phyloP scores from a whole-genome alignment of 441 rosid genomes.

The Kokia cookei region DNA sequence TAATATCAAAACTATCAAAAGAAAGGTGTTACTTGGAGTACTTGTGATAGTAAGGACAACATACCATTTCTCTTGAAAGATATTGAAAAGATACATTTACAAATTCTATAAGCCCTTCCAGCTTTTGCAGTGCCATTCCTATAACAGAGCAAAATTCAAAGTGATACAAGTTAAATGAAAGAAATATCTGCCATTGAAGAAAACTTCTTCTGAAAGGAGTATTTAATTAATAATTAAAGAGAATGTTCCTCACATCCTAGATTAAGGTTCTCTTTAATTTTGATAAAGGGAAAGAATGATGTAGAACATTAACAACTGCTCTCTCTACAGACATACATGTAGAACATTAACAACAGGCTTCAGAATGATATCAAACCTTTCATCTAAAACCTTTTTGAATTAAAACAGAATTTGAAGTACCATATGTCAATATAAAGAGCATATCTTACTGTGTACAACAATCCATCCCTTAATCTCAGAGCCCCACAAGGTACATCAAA shows the following conservation, averaged over 20 bases:
- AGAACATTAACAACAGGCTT: not conserved
- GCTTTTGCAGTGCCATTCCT: slow-evolving; percentile 61
- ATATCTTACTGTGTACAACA: not conserved
- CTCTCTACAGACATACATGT: not conserved
- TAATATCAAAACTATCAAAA: not conserved
- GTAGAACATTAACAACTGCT: not conserved
- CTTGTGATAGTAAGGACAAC: slow-evolving; percentile 3
- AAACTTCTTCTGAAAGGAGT: not conserved
- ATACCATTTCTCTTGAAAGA: slow-evolving; percentile 65
- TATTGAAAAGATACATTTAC: slow-evolving; percentile 63
- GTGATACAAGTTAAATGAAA: slow-evolving; percentile 5
- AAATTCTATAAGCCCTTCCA: slow-evolving; percentile 63
- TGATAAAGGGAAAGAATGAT: not conserved
- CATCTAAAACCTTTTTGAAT: not conserved
- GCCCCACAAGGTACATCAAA: not conserved
- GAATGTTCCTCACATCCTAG: not conserved
- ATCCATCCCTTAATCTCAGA: not conserved
- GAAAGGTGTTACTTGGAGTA: not conserved
- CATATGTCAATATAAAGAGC: not conserved
- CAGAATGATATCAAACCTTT: not conserved
- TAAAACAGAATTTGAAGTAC: not conserved
- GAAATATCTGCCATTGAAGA: not conserved
- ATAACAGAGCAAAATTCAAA: slow-evolving; percentile 16
- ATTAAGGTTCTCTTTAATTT: not conserved
- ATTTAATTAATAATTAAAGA: not conserved